phyloP scores from a whole-genome alignment of 2,329 filamentous ascomycete species.

The Alternaria arborescens region DNA sequence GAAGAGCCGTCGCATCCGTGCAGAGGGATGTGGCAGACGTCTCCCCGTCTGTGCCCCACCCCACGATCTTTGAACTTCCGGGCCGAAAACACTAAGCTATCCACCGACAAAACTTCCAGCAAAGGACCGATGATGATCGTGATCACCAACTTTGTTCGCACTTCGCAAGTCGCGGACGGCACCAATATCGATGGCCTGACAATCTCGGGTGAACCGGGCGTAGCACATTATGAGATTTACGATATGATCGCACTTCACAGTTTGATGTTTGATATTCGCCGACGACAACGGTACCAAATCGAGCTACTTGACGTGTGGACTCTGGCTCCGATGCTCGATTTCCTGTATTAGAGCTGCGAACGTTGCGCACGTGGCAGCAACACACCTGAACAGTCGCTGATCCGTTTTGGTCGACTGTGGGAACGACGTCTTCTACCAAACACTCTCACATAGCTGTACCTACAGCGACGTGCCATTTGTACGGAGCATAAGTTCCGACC shows the following conservation, averaged over 20 bases:
- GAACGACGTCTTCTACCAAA: slow-evolving; percentile 1
- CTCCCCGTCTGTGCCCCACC: slow-evolving; percentile 19
- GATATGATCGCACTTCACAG: neutral
- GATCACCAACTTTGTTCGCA: slow-evolving; percentile 28
- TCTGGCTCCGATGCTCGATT: slow-evolving; percentile 6
- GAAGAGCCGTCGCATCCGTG: slow-evolving; percentile 26
- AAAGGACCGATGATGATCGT: slow-evolving; percentile 22
- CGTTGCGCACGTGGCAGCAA: slow-evolving; percentile 9
- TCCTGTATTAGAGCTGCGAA: slow-evolving; percentile 3
- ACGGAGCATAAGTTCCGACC: slow-evolving; percentile 10
- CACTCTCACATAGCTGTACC: neutral
- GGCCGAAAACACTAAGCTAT: slow-evolving; percentile 19
- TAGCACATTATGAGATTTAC: neutral
- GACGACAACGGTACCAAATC: neutral
- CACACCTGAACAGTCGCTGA: neutral
- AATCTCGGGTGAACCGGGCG: neutral
- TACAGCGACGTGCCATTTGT: neutral
- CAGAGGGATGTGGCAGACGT: neutral
- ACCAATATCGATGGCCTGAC: neutral
- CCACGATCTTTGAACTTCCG: slow-evolving; percentile 17
- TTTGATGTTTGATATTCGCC: slow-evolving; percentile 1
- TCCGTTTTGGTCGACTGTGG: neutral
- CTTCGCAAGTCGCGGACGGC: slow-evolving; percentile 15
- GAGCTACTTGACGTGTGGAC: neutral
- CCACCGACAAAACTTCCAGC: slow-evolving; percentile 18